A percentile compares a stretch with the other conserved stretches of the same genome.
These are phyloP conservation scores for Elsinoe ampelina DNA, from an alignment of 2,329 filamentous ascomycete genomes.

Conservation along the genomic window DNA sequence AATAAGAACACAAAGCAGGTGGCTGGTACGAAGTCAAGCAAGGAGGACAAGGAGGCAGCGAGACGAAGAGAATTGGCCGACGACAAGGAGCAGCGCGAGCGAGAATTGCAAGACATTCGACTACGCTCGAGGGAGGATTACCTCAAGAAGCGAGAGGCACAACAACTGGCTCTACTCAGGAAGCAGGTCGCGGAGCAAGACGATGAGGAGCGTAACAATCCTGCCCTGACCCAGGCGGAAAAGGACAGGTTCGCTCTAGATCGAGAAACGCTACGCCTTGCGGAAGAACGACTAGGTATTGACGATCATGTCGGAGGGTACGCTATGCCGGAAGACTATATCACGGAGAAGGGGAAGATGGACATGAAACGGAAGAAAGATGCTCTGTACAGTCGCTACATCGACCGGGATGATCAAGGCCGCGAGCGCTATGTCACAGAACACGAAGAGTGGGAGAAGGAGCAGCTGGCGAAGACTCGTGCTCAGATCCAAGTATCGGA, in stretches of 20 bases:
- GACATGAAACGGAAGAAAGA: constrained; percentile 81
- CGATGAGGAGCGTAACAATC: constrained; percentile 63
- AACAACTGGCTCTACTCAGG: constrained; percentile 74
- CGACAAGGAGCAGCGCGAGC: constrained; percentile 56
- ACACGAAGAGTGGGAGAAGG: constrained; percentile 90
- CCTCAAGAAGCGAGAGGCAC: constrained; percentile 80
- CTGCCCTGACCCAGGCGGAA: constrained; percentile 65
- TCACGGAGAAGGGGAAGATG: constrained; percentile 85
- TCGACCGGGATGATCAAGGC: constrained; percentile 77
- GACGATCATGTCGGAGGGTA: constrained; percentile 92
- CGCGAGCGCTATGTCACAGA: constrained; percentile 87
- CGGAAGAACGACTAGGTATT: constrained; percentile 69
- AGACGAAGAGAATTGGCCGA: constrained; percentile 56
- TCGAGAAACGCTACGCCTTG: constrained; percentile 51
- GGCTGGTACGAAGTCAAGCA: constrained; percentile 49
- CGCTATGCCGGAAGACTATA: constrained; percentile 86
- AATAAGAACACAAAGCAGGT: constrained; percentile 60
- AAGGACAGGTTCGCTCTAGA: constrained; percentile 85
- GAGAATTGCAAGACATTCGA: constrained; percentile 70
- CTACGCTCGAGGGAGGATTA: constrained; percentile 85
- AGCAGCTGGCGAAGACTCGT: constrained; percentile 80
- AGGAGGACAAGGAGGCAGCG: constrained; percentile 44
- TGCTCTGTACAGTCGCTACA: constrained; percentile 79
- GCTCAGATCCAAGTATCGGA: constrained; percentile 71
- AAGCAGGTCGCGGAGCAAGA: constrained; percentile 87